These are phyloP conservation scores for Saccharomycopsis phalli DNA, from an alignment of 1,139 yeast species.

Conservation along the genomic window DNA sequence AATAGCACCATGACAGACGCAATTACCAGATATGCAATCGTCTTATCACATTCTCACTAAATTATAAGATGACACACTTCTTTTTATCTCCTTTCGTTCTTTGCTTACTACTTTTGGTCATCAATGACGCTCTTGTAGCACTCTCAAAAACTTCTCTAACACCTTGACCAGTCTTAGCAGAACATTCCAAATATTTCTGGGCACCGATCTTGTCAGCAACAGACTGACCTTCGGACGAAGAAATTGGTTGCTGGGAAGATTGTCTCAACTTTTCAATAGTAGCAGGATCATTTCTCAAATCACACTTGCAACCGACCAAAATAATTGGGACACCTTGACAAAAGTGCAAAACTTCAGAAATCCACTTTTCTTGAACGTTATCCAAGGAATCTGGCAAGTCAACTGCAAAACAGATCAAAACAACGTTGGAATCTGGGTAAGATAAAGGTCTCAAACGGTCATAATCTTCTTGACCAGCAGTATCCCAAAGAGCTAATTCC, in stretches of 20 bases:
- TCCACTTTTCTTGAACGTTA: constrained; percentile 95
- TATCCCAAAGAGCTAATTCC: constrained; percentile 95
- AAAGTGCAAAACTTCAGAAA: constrained; percentile 87
- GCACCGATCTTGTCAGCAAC: constrained; percentile 90
- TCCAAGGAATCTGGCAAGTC: constrained; percentile 91
- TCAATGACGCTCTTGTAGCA: constrained; percentile 62
- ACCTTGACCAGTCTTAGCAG: constrained; percentile 89
- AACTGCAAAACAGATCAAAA: constrained; percentile 84
- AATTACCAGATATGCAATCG: too few species aligned
- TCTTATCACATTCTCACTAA: too few species aligned
- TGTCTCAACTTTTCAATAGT: constrained; percentile 72
- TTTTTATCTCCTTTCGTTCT: constrained; percentile 28
- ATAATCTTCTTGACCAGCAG: constrained; percentile 97
- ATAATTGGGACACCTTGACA: constrained; percentile 95
- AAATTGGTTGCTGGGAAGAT: constrained; percentile 69
- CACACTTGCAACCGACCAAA: constrained; percentile 88
- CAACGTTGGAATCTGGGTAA: constrained; percentile 90
- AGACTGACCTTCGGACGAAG: constrained; percentile 72
- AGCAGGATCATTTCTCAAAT: constrained; percentile 74
- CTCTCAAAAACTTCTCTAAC: constrained; percentile 89
- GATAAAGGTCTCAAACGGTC: constrained; percentile 92
- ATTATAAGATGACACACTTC: constrained; percentile 30
- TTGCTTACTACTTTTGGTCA: constrained; percentile 27
- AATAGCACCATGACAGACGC: too few species aligned
- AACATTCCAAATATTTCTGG: constrained; percentile 81